Evolutionary conservation across 2,329 filamentous ascomycete species (phyloP), one percentile per base, ranked within the genome.

Genomic region (Neodidymelliopsis sp.): DNA sequence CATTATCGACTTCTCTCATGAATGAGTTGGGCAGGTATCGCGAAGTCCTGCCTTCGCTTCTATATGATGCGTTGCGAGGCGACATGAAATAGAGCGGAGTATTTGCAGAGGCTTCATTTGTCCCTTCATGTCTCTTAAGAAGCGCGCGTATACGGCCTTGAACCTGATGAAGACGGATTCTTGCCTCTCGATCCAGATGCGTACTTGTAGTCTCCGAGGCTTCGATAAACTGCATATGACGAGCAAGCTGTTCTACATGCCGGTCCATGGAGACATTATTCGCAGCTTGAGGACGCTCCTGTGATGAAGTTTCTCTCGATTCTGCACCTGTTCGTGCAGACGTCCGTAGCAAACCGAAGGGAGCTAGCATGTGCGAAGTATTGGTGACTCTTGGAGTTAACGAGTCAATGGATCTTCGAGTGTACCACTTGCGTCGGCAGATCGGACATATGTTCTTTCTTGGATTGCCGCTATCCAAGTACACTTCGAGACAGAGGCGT

Each of bases 401-500:
- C 10, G 13, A 34, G 9, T 18, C 16, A 10, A 18, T 25, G 7
- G 40, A 4, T 28, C 22, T 18, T 13, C 43, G 40, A 15, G 29
- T 34, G 23, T 49, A 54, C 53, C 53, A 58, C 28, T 33, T 42
- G 10, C 30, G 30, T 34, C 49, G 28, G 22, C 49, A 59, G 43
- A 54, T 36, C 15, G 49, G 53, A 34, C 53, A 54, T 15, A 28
- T 41, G 22, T 59, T 54, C 6, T 19, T 49, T 2, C 18, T 16
- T 13, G 30, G 46, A n/a, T 35, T 45, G 11, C 25, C 19, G 33
- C 46, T 59, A 15, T 43, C 25, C 10, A 56, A 30, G 23, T 47
- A 46, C 6, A 22, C 28, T 10, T 54, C 28, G 11, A 59, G 44
- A 23, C 50, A 59, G 3, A 22, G 25, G 9, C 39, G 44, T 6